A percentile compares a stretch with the other conserved stretches of the same genome.
phyloP scores from a whole-genome alignment of 805 yeast species.

The Saccharomycopsis oosterbeekiorum region DNA sequence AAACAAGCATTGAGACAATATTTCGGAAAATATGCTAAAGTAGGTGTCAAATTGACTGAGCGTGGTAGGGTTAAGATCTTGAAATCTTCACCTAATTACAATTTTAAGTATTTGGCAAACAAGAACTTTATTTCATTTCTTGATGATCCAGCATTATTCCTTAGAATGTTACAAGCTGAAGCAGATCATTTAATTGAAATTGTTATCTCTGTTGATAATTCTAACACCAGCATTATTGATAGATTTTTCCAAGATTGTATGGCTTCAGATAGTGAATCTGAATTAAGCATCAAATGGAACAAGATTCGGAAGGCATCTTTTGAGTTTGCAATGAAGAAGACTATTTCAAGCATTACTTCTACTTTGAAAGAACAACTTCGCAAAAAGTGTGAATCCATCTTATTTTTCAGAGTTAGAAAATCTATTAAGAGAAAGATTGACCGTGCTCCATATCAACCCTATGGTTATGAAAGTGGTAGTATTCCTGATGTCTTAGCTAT shows the following conservation, averaged over 20 bases:
- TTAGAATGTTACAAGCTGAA: conserved; percentile 91
- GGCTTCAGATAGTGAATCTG: conserved; percentile 72
- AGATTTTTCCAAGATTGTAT: conserved; percentile 43
- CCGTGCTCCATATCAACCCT: conserved; percentile 89
- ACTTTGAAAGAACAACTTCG: conserved; percentile 79
- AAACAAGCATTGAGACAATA: conserved; percentile 60
- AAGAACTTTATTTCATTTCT: conserved; percentile 69
- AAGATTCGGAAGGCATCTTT: conserved; percentile 58
- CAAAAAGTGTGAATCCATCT: conserved; percentile 60
- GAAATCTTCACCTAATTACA: conserved; percentile 71
- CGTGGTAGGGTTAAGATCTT: conserved; percentile 74
- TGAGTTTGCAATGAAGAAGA: conserved; percentile 53
- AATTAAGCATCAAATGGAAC: conserved; percentile 74
- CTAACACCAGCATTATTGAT: conserved; percentile 27
- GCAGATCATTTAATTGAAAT: conserved; percentile 24
- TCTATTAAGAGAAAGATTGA: conserved; percentile 64
- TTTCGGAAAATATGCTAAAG: conserved; percentile 51
- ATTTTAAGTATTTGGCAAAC: conserved; percentile 83
- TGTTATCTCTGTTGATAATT: conserved; percentile 3
- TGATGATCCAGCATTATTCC: conserved; percentile 65
- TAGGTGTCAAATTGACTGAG: conserved; percentile 72
- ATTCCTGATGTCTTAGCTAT: conserved; percentile 76
- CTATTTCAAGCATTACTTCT: conserved; percentile 56
- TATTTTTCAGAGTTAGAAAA: conserved; percentile 61
- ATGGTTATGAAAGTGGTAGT: conserved; percentile 67